phyloP scores from a whole-genome alignment of 345 rosid species.

The Salix viminalis region DNA sequence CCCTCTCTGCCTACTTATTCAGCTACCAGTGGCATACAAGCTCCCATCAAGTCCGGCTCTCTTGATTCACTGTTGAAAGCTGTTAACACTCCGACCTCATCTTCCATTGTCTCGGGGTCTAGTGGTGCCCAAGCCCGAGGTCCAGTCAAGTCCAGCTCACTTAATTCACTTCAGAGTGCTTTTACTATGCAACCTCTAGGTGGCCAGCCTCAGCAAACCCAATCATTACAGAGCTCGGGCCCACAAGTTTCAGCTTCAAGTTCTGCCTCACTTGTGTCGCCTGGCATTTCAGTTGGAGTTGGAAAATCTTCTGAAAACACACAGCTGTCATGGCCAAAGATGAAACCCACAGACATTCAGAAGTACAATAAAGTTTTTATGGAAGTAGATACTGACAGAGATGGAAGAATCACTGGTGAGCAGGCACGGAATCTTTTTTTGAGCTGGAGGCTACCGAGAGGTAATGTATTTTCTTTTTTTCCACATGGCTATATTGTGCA shows the following conservation, averaged over 20 bases:
- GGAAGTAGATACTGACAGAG: constrained; percentile 92
- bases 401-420: constrained; percentile 93
- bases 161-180: constrained; percentile 65
- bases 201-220: constrained; percentile 46
- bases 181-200: constrained; percentile 61
- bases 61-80: constrained; percentile 1
- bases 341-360: constrained; percentile 84
- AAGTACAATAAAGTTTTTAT: constrained; percentile 83
- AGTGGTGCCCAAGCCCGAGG: constrained; percentile 48
- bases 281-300: constrained; percentile 52
- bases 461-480: constrained; percentile 33
- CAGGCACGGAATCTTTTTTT: constrained; percentile 87
- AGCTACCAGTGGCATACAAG: constrained; percentile 31
- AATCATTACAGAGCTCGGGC: constrained; percentile 40
- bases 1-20: constrained; percentile 41
- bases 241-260: constrained; percentile 53
- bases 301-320: constrained; percentile 53
- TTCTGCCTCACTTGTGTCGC: constrained; percentile 42
- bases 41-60: not conserved
- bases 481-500: not conserved
- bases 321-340: constrained; percentile 77
- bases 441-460: constrained; percentile 98
- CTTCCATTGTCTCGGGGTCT: constrained; percentile 49
- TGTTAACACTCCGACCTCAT: constrained; percentile 19
- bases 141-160: constrained; percentile 51